Evolutionary conservation across 2,329 filamentous ascomycete genomes (phyloP).

Genomic region (Penicillium sp.): DNA sequence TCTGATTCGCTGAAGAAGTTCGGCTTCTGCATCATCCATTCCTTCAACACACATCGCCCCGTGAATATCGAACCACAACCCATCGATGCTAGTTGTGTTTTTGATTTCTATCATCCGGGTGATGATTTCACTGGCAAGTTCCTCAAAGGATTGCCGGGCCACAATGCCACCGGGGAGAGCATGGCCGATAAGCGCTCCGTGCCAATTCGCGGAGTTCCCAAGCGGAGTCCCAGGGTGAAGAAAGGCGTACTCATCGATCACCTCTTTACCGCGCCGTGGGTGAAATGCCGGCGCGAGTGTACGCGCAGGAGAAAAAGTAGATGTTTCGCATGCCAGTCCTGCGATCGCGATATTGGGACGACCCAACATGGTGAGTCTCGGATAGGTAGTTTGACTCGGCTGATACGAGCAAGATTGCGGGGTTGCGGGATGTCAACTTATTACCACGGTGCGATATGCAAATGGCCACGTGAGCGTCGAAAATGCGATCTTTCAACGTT

Average conservation of each 20-base stretch:
- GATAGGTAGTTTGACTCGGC: not conserved
- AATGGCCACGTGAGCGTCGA: not conserved
- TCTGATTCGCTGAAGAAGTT: slow-evolving; percentile 50
- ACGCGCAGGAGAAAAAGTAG: slow-evolving; percentile 53
- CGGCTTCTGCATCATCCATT: slow-evolving; percentile 50
- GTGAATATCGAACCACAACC: slow-evolving; percentile 59
- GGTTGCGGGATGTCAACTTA: not conserved
- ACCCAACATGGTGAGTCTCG: slow-evolving; percentile 26
- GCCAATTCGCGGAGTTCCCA: slow-evolving; percentile 48
- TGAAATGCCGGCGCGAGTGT: slow-evolving; percentile 54
- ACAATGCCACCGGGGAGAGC: slow-evolving; percentile 54
- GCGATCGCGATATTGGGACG: slow-evolving; percentile 54
- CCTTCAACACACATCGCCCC: slow-evolving; percentile 57
- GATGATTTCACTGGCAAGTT: slow-evolving; percentile 45
- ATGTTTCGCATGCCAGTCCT: slow-evolving; percentile 57
- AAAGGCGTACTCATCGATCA: slow-evolving; percentile 50
- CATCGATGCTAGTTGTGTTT: slow-evolving; percentile 41
- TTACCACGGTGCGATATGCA: not conserved
- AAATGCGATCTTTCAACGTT: not conserved
- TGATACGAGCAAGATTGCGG: not conserved
- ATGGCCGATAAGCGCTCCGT: slow-evolving; percentile 54
- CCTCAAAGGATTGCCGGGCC: slow-evolving; percentile 48
- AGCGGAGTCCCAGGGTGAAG: slow-evolving; percentile 45
- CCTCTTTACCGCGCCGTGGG: slow-evolving; percentile 45
- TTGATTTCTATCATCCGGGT: slow-evolving; percentile 40